Evolutionary conservation across 495 filamentous ascomycete species (phyloP).

Genomic region (Choiromyces venosus): DNA sequence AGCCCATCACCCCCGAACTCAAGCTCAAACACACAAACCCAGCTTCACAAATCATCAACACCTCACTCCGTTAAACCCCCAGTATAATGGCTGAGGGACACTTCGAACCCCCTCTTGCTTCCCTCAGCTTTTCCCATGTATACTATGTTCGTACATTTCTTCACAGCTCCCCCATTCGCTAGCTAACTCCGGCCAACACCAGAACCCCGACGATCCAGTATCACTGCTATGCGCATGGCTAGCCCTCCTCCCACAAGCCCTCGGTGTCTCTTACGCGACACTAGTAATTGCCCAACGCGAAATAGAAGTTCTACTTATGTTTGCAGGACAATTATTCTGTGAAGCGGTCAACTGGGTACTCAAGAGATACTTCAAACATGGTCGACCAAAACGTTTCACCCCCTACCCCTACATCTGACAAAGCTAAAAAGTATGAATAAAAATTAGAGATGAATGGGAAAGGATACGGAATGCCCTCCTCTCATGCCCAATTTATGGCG

Average conservation of each 20-base stretch:
- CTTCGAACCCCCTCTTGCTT: conserved; percentile 65
- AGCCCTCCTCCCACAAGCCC: conserved; percentile 82
- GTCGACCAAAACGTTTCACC: conserved; percentile 65
- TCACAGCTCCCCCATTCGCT: neutral
- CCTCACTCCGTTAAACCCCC: neutral
- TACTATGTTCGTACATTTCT: conserved; percentile 67
- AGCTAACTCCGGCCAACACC: conserved; percentile 23
- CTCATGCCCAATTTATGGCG: conserved; percentile 87
- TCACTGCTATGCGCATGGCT: conserved; percentile 89
- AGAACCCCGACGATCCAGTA: conserved; percentile 82
- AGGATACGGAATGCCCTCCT: conserved; percentile 98
- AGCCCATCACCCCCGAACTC: neutral
- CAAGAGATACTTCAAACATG: conserved; percentile 86
- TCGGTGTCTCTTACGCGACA: conserved; percentile 83
- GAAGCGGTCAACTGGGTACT: conserved; percentile 88
- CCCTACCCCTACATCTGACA: neutral
- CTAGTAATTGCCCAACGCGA: conserved; percentile 86
- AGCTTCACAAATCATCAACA: neutral
- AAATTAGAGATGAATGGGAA: conserved; percentile 73
- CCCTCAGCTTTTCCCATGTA: conserved; percentile 88
- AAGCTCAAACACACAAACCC: neutral
- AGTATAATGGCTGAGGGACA: conserved; percentile 9
- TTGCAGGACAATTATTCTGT: conserved; percentile 84
- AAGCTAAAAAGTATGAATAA: conserved; percentile 1
- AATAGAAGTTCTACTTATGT: conserved; percentile 82